Percentiles rank a stretch among this genome's conserved stretches.
Evolutionary conservation across 75 land plant genomes (phyloP).

Genomic region (Pinus tabuliformis): DNA sequence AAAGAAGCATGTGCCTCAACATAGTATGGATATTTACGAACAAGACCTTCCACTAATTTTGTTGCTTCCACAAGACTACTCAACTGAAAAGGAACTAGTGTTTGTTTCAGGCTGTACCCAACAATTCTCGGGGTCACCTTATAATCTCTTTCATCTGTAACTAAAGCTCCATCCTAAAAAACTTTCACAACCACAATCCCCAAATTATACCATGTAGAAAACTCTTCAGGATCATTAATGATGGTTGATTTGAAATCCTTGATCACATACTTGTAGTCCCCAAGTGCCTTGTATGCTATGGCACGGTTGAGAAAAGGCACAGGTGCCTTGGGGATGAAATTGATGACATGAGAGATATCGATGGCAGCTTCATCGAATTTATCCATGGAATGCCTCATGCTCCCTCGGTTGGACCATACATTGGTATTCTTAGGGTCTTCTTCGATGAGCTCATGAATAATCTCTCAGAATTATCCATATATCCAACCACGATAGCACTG

Average conservation of each 20-base stretch:
- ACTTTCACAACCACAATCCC: conserved; percentile 36
- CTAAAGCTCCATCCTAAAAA: conserved; percentile 25
- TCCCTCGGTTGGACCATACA: no score
- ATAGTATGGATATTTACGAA: no score
- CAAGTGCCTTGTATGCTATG: conserved; percentile 45
- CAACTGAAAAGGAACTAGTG: conserved; percentile 47
- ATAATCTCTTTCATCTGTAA: conserved; percentile 36
- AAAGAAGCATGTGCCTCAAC: no score
- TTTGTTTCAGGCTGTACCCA: conserved; percentile 41
- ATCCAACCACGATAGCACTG: conserved; percentile 26
- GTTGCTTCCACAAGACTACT: no score
- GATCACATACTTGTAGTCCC: conserved; percentile 35
- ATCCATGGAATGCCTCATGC: no score
- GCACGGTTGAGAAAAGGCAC: not conserved
- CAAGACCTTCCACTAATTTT: no score
- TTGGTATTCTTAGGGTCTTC: no score
- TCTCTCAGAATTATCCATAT: conserved; percentile 27
- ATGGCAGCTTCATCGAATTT: no score
- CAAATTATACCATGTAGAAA: conserved; percentile 42
- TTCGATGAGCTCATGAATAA: conserved; percentile 30
- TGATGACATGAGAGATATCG: no score
- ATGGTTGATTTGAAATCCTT: conserved; percentile 39
- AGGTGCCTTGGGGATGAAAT: no score
- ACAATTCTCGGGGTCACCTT: conserved; percentile 40
- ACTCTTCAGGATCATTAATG: conserved; percentile 42